Percentiles rank a stretch among this genome's conserved stretches.
phyloP scores from a whole-genome alignment of 371 early-diverging fungal genomes.

The Actinomucor elegans region DNA sequence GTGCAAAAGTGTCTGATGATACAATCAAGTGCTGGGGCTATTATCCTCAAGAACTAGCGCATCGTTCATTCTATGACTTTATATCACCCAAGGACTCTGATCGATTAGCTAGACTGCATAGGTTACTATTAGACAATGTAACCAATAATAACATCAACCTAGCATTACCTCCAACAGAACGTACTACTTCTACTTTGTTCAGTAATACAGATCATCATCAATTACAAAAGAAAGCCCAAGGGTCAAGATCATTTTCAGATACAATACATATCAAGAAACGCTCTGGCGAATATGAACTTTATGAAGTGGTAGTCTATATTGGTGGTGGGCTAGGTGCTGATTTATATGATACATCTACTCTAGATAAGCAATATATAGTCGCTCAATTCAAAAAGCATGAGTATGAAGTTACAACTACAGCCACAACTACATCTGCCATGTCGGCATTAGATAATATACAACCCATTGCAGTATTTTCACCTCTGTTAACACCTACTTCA shows the following conservation, averaged over 20 bases:
- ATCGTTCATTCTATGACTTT: constrained; percentile 58
- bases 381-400: constrained; percentile 20
- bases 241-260: constrained; percentile 49
- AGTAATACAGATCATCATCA: constrained; percentile 33
- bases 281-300: constrained; percentile 51
- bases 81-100: constrained; percentile 44
- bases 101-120: constrained; percentile 42
- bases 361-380: constrained; percentile 41
- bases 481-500: constrained; percentile 15
- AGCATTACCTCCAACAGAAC: constrained; percentile 40
- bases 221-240: constrained; percentile 30
- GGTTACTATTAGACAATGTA: constrained; percentile 50
- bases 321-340: constrained; percentile 65
- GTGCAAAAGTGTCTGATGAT: constrained; percentile 60
- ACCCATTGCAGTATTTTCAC: constrained; percentile 11
- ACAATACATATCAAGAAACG: constrained; percentile 51
- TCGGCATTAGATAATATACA: not conserved
- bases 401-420: constrained; percentile 4
- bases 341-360: constrained; percentile 27
- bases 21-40: constrained; percentile 54
- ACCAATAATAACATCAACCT: constrained; percentile 14
- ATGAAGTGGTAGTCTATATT: constrained; percentile 49
- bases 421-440: not conserved
- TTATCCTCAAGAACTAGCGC: constrained; percentile 58
- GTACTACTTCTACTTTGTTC: constrained; percentile 45